Evolutionary conservation across 345 rosid species (phyloP).

Genomic region (Viola odorata): DNA sequence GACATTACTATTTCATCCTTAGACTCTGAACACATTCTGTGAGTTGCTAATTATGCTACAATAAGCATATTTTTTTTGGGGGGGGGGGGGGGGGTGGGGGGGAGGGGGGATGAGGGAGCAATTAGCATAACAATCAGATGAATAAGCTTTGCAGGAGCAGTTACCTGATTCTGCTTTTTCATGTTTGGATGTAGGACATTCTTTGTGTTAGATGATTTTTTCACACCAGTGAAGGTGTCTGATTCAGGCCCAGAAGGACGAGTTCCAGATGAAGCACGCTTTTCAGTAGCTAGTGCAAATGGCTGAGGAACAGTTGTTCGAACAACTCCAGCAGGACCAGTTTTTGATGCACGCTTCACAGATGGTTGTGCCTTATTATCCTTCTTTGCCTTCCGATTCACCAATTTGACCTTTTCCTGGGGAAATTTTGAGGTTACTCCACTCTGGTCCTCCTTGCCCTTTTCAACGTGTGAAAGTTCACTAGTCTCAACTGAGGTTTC

Average conservation of each 20-base stretch:
- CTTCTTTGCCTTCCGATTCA: slow-evolving; percentile 20
- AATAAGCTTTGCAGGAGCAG: not conserved
- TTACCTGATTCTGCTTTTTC: slow-evolving; percentile 45
- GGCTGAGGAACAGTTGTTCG: slow-evolving; percentile 82
- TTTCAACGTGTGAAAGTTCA: slow-evolving; percentile 25
- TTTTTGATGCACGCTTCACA: slow-evolving; percentile 41
- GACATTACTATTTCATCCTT: not conserved
- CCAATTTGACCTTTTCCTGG: slow-evolving; percentile 26
- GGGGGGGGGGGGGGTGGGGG: too few relatives aligned
- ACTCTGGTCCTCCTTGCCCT: slow-evolving; percentile 25
- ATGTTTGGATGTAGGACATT: slow-evolving; percentile 20
- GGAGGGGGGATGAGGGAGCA: too few relatives aligned
- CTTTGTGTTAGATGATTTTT: slow-evolving; percentile 23
- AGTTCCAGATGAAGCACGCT: slow-evolving; percentile 67
- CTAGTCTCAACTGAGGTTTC: slow-evolving; percentile 43
- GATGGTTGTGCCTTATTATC: slow-evolving; percentile 26
- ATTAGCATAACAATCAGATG: not conserved
- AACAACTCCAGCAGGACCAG: slow-evolving; percentile 29
- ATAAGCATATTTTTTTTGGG: not conserved
- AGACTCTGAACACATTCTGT: too few relatives aligned
- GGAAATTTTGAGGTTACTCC: slow-evolving; percentile 20
- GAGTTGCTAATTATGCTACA: not conserved
- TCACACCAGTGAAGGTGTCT: slow-evolving; percentile 25
- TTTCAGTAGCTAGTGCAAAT: slow-evolving; percentile 78
- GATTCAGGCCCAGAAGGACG: slow-evolving; percentile 40